Evolutionary conservation across 2,329 filamentous ascomycete species (phyloP), one percentile per base, ranked within the genome.

Genomic region (Penicillium sp.): DNA sequence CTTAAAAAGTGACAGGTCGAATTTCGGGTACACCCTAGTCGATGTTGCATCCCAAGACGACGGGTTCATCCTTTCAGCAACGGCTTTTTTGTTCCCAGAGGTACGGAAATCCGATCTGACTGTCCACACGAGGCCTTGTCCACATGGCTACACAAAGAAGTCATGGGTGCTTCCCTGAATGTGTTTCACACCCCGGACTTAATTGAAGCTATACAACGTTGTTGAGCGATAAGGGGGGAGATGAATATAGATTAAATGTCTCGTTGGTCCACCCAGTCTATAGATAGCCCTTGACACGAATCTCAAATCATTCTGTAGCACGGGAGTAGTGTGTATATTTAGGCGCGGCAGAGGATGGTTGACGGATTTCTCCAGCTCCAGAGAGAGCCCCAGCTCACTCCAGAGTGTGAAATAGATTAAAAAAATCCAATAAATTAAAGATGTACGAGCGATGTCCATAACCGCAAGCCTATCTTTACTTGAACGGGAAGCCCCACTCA

Each of bases 11-110:
- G 59, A 62, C 59, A 60, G 55, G 59, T 67, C 62, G 59, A 60
- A 62, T 62, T 57, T 60, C 54, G 58, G 58, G 60, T 60, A 46
- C 47, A 67, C 58, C 62, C 56, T 60, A 60, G 58, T 63, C 50
- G 44, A 63, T 61, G 55, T 63, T 64, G 60, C 61, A 64, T 61
- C 48, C 62, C 61, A 64, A 50, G 48, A 49, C 16, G 54, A 53
- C 55, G 61, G 62, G 57, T 62, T 62, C 51, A 45, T 54, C 53
- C 50, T 44, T 53, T 53, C 51, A 50, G 56, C 58, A 65, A 65
- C 61, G 61, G 60, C 48, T 60, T 61, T 36, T 36, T 34, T 36
- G 11, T 56, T 58, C 53, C 62, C 62, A 62, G 50, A 42, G 40
- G 39, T 48, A 54, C 51, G 61, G 61, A 52, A 59, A 57, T 53